Base-by-base conservation (phyloP, 176 grass and related monocot species). In the Rhynchospora breviuscula region DNA sequence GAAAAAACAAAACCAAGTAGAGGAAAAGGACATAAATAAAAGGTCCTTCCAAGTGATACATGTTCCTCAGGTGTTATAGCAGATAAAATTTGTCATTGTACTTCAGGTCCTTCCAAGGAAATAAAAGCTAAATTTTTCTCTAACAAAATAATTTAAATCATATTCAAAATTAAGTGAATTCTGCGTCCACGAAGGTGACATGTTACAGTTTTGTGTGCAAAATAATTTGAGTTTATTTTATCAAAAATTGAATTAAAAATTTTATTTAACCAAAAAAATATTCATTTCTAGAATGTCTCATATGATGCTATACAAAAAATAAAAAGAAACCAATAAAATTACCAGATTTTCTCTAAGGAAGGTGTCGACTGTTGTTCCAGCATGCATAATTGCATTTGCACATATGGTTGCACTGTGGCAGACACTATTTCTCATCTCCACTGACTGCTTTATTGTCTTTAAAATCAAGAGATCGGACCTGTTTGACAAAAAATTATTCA, bases 381-480 rank as follows among this genome's bases (percentile, higher is more conserved):
- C 97, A 86, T 99, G 97, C 97, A 99, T 99, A 79, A 99, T 83
- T 59, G 97, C 97, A 88, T 99, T 99, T 76, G 97, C 88, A 44
- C 97, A 99, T 63, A 99, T 99, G 33, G 97, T 94, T 54, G 97
- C 97, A 60, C 97, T 99, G 83, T 99, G 97, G 88, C 97, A 99
- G 67, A 99, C 97, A 83, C 93, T 99, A 81, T 99, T 99, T 85
- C 97, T 93, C 97, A 99, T 99, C 89, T 99, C 97, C 83, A 99
- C 97, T 1, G 93, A 92, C 80, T 99, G 97, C 87, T 99, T 99
- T 90, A 96, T 96, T 23, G 93, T 96, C 81, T 99, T 99, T 80
- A 99, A 81, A 87, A 99, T 99, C 67, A 99, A 89, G 87, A 99
- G 93, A 84, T 99, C 97, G 0, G 97, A 99, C 84, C 93, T 99